These are phyloP conservation scores for Chaetomiaceae sp. DNA, from an alignment of 2,329 filamentous ascomycete genomes.

Conservation along the genomic window DNA sequence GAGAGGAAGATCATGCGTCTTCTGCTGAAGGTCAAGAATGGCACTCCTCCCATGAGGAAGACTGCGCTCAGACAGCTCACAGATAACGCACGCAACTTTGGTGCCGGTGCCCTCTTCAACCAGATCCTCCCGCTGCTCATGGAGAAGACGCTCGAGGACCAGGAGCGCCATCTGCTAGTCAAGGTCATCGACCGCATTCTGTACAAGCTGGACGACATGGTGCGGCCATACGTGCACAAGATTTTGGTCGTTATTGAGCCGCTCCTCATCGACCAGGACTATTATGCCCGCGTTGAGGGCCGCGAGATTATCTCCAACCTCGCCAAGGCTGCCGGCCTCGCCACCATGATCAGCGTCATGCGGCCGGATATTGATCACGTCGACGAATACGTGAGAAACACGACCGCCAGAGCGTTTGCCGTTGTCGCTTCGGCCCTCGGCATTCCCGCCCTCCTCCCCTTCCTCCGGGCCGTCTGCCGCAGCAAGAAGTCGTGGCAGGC, in stretches of 20 bases:
- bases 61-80: conserved; percentile 94
- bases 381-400: conserved; percentile 97
- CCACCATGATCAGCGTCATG: conserved; percentile 99
- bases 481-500: conserved; percentile 99
- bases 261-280: conserved; percentile 98
- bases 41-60: conserved; percentile 97
- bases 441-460: conserved; percentile 90
- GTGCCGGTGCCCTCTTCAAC: conserved; percentile 89
- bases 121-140: conserved; percentile 95
- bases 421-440: conserved; percentile 94
- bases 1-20: conserved; percentile 98
- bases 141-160: conserved; percentile 96
- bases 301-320: conserved; percentile 98
- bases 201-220: conserved; percentile 96
- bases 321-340: conserved; percentile 90
- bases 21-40: conserved; percentile 97
- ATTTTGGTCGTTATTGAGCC: conserved; percentile 98
- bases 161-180: conserved; percentile 94
- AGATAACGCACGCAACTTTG: conserved; percentile 94
- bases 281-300: conserved; percentile 96
- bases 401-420: conserved; percentile 91
- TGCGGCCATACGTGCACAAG: conserved; percentile 95
- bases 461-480: conserved; percentile 89
- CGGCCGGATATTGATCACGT: conserved; percentile 97
- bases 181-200: conserved; percentile 98